Base-by-base conservation (phyloP, 805 yeast species). In the Starmera pachycereana region DNA sequence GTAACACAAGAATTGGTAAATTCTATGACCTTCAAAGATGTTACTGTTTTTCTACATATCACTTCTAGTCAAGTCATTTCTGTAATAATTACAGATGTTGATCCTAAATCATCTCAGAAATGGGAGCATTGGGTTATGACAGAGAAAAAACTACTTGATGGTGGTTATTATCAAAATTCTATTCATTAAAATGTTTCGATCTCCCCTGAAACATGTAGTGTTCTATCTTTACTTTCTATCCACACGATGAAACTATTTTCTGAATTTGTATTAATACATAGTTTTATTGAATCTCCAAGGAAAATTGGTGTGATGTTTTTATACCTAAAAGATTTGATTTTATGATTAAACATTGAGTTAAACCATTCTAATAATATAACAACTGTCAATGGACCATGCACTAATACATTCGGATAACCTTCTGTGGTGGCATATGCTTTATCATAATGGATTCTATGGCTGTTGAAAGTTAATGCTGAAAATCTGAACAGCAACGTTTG, bases 381-480 rank as follows among this genome's bases (percentile, higher is more conserved):
- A 1, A 83, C 71, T 42, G 83, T 63, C 39, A 89, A 65, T 1
- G 97, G 96, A 0, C 96, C 98, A 35, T 85, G 95, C 0, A 81
- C 78, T 1, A 90, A 61, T 0, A 79, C 57, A 30, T 66, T 64
- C 0, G 80, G 78, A 37, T 86, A 73, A 1, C 72, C 67, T 52
- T 90, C 97, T 2, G 50, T 51, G 4, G 40, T 48, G 8, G 86
- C 69, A 54, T 84, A 85, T 1, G 47, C 46, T 6, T 58, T 55
- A 52, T 85, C 84, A 57, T 77, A 79, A 60, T 90, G 98, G 32
- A 90, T 85, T 42, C 72, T 70, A 59, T 90, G 98, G 4, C 94
- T 69, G 56, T 90, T 90, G 61, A 78, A 79, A 1, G 92, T 79
- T 39, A 92, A 57, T 11, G 85, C 81, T 35, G 90, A 78, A 60